Evolutionary conservation across 345 rosid genomes (phyloP).

Genomic region (Salix suchowensis): DNA sequence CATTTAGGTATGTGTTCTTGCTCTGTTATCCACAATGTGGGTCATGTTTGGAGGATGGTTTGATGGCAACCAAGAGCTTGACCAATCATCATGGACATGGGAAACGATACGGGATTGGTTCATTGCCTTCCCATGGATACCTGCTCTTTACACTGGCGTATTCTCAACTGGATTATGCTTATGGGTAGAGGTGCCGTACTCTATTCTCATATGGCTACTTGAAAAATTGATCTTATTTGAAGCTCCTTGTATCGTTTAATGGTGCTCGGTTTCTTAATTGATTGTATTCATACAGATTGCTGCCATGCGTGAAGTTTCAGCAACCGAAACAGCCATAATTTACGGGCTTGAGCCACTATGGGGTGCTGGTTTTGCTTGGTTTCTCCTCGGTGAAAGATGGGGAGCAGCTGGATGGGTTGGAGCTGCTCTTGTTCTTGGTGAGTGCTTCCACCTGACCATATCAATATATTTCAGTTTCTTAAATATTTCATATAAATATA

Average conservation of each 20-base stretch:
- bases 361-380: conserved; percentile 73
- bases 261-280: neutral
- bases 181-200: conserved; percentile 51
- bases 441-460: neutral
- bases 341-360: conserved; percentile 66
- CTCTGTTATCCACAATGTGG: conserved; percentile 46
- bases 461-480: neutral
- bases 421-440: conserved; percentile 55
- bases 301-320: conserved; percentile 62
- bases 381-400: conserved; percentile 66
- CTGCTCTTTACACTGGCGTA: conserved; percentile 52
- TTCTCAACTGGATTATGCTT: conserved; percentile 56
- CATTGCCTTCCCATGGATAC: conserved; percentile 59
- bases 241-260: neutral
- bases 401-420: conserved; percentile 60
- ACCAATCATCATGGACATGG: conserved; percentile 49
- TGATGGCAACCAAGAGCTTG: conserved; percentile 21
- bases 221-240: neutral
- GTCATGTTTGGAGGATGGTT: conserved; percentile 38
- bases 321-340: conserved; percentile 53
- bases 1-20: conserved; percentile 43
- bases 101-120: conserved; percentile 36
- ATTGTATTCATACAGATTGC: conserved; percentile 35
- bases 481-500: too few relatives aligned
- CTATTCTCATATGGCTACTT: too few relatives aligned